Evolutionary conservation across 2,329 filamentous ascomycete species (phyloP).

Genomic region (Daldinia eschscholtzii): DNA sequence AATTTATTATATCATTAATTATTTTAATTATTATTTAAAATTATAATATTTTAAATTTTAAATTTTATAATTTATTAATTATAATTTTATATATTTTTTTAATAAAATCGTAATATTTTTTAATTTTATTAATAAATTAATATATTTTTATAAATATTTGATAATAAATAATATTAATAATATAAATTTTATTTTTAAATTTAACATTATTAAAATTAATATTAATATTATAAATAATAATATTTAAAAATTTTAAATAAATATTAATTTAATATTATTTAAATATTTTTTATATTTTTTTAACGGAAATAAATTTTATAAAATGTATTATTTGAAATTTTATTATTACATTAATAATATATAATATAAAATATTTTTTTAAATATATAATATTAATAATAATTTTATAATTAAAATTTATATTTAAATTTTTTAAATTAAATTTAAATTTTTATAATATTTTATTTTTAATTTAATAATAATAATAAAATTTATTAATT

Average conservation of each 20-base stretch:
- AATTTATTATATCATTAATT: background rate
- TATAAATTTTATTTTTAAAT: background rate
- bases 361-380: background rate
- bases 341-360: conserved; percentile 1
- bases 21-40: conserved; percentile 6
- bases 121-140: background rate
- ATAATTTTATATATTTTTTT: background rate
- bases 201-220: background rate
- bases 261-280: conserved; percentile 11
- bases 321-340: background rate
- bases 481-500: conserved; percentile 1
- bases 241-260: background rate
- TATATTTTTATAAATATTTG: background rate
- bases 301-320: background rate
- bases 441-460: background rate
- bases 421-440: conserved; percentile 3
- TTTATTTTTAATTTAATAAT: conserved; percentile 12
- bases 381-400: conserved; percentile 12
- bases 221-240: conserved; percentile 3
- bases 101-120: conserved; percentile 3
- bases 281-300: background rate
- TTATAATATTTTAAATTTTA: too few species aligned
- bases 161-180: background rate
- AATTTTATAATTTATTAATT: background rate
- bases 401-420: conserved; percentile 10